Base-by-base conservation (phyloP, 2,329 filamentous ascomycete species). In the Didymella sp. region DNA sequence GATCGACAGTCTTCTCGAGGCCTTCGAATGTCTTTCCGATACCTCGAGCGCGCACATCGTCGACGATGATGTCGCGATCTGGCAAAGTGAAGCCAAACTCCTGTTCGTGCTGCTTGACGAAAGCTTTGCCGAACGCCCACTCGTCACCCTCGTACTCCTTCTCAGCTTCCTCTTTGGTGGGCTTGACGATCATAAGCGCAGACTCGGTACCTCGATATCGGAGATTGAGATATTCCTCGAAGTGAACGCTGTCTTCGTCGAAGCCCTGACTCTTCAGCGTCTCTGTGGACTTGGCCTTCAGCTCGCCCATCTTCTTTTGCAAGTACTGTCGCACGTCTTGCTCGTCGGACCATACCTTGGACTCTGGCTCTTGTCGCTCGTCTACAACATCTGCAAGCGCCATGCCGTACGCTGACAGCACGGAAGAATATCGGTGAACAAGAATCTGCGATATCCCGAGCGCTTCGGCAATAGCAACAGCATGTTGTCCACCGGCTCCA, bases 151-250 rank as follows among this genome's bases (percentile, higher is more conserved):
- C 80, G 61, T 84, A 89, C 13, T 83, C 79, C 35, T 83, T 81
- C 57, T 85, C 78, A 0, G 82, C 82, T 54, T 91, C 87, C 47
- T 87, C 84, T 33, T 82, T 77, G 2, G 77, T 83, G 0, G 92
- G 91, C 74, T 89, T 91, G 62, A 95, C 79, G 44, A 96, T 86
- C 92, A 96, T 97, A 38, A 96, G 82, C 0, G 92, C 91, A 7
- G 92, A 96, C 72, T 96, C 92, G 0, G 92, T 96, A 11, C 92
- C 92, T 31, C 91, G 86, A 70, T 96, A 96, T 55, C 93, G 83
- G 88, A 97, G 92, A 73, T 97, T 96, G 54, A 98, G 85, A 70
- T 96, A 97, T 72, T 96, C 90, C 73, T 96, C 92, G 69, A 94
- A 96, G 0, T 87, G 83, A 22, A 96, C 90, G 28, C 91, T 86